Conservation (phyloP, 2,329 filamentous ascomycete genomes). For the Claviceps cyperi region DNA sequence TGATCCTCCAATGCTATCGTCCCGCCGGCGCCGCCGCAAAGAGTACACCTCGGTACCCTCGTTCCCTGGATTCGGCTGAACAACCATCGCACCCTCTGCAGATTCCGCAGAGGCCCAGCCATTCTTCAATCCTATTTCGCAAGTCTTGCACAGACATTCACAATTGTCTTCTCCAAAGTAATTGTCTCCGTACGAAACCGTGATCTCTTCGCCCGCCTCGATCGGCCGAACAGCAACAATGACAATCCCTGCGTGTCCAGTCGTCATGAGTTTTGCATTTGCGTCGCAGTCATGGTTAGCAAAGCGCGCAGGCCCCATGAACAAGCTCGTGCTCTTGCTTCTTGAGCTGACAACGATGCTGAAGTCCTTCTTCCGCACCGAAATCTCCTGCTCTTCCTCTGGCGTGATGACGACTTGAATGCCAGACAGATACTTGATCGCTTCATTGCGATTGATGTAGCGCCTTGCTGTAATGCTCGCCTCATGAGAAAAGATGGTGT, state of each 20-base stretch:
- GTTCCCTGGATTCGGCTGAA: constrained; percentile 39
- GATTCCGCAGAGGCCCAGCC: constrained; percentile 58
- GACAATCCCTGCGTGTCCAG: constrained; percentile 74
- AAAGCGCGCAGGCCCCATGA: constrained; percentile 89
- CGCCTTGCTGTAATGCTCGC: constrained; percentile 73
- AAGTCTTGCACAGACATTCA: constrained; percentile 83
- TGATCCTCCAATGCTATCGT: constrained; percentile 35
- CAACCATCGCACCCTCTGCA: constrained; percentile 22
- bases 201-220: constrained; percentile 81
- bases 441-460: constrained; percentile 66
- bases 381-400: constrained; percentile 75
- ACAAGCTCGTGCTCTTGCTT: constrained; percentile 79
- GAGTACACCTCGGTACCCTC: constrained; percentile 36
- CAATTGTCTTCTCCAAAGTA: constrained; percentile 94
- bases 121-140: constrained; percentile 60
- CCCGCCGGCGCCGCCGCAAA: constrained; percentile 38
- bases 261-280: constrained; percentile 77
- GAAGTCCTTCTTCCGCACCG: constrained; percentile 77
- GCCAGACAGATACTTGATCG: constrained; percentile 79
- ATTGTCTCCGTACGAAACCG: constrained; percentile 86
- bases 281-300: constrained; percentile 95
- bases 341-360: constrained; percentile 91
- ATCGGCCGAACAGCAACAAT: constrained; percentile 77
- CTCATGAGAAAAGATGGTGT: constrained; percentile 82
- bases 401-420: constrained; percentile 87